Evolutionary conservation across 2,329 filamentous ascomycete species (phyloP).

Genomic region (Zymoseptoria passerinii): DNA sequence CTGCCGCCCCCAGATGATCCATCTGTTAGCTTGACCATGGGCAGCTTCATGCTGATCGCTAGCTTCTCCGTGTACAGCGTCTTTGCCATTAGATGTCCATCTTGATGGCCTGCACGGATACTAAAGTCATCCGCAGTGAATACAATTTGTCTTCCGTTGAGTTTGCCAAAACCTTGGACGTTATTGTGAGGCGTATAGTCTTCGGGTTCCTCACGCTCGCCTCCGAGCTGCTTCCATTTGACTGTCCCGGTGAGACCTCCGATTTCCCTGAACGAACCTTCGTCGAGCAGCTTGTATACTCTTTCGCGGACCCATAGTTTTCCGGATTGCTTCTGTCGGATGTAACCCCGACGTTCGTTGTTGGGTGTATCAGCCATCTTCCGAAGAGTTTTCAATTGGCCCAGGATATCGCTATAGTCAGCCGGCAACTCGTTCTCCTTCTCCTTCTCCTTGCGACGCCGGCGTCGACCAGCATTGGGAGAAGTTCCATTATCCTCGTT

Average conservation of each 20-base stretch:
- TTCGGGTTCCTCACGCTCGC: slow-evolving; percentile 39
- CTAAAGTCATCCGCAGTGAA: slow-evolving; percentile 59
- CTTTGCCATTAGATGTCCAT: slow-evolving; percentile 48
- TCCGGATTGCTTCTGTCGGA: slow-evolving; percentile 55
- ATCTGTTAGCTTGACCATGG: slow-evolving; percentile 57
- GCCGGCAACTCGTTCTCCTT: slow-evolving; percentile 42
- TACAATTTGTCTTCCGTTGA: slow-evolving; percentile 47
- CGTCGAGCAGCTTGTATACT: slow-evolving; percentile 50
- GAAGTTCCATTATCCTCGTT: slow-evolving; percentile 33
- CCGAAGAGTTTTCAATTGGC: slow-evolving; percentile 46
- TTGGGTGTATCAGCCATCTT: slow-evolving; percentile 49
- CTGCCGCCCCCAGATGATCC: slow-evolving; percentile 55
- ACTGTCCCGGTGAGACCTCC: slow-evolving; percentile 54
- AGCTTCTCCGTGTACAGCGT: slow-evolving; percentile 56
- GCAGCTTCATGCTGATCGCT: slow-evolving; percentile 48
- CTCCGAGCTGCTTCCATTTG: slow-evolving; percentile 45
- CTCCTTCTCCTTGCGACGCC: slow-evolving; percentile 30
- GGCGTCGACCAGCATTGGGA: slow-evolving; percentile 21
- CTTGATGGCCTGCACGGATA: slow-evolving; percentile 55
- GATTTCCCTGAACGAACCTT: slow-evolving; percentile 49
- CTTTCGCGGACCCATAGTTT: slow-evolving; percentile 59
- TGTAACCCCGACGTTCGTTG: slow-evolving; percentile 47
- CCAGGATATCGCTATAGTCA: slow-evolving; percentile 54
- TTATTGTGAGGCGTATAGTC: slow-evolving; percentile 54
- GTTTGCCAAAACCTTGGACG: slow-evolving; percentile 45